Percentiles rank a stretch among this genome's conserved stretches.
Conservation (phyloP, 1,139 yeast species). For the Protomyces inundatus region DNA sequence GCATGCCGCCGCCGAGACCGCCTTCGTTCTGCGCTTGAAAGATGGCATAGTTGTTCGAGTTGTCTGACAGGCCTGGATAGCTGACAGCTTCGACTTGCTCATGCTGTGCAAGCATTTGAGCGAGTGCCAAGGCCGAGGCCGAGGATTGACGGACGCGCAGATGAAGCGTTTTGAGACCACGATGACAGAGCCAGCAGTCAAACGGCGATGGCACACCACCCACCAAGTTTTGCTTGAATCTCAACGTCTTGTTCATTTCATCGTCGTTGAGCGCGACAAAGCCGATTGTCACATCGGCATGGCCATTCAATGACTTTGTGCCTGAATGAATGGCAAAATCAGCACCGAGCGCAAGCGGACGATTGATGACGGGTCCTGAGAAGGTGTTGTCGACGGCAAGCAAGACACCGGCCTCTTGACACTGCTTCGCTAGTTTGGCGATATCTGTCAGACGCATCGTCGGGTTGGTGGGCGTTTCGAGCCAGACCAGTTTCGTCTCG, state of each 20-base stretch:
- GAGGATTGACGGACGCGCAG: conserved; percentile 72
- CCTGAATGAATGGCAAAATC: conserved; percentile 84
- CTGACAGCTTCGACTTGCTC: conserved; percentile 58
- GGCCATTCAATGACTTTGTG: conserved; percentile 87
- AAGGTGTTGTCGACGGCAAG: conserved; percentile 90
- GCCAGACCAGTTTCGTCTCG: conserved; percentile 60
- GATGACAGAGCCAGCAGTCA: conserved; percentile 88
- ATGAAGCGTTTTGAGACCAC: conserved; percentile 84
- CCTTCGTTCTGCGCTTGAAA: conserved; percentile 75
- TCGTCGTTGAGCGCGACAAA: conserved; percentile 66
- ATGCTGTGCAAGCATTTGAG: conserved; percentile 56
- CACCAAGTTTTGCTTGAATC: conserved; percentile 79
- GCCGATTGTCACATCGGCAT: conserved; percentile 87
- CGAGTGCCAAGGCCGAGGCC: conserved; percentile 60
- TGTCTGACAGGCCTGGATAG: conserved; percentile 66
- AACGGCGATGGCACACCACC: conserved; percentile 88
- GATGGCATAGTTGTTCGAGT: conserved; percentile 59
- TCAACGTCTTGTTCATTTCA: conserved; percentile 55
- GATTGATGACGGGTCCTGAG: conserved; percentile 84
- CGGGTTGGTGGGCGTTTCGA: conserved; percentile 86
- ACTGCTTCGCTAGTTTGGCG: conserved; percentile 41
- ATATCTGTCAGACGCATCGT: conserved; percentile 74
- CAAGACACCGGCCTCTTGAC: conserved; percentile 44
- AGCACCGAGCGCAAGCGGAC: conserved; percentile 77
- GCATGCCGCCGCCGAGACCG: conserved; percentile 87